Percentiles rank a stretch among this genome's conserved stretches.
phyloP scores from a whole-genome alignment of 2,329 filamentous ascomycete genomes.

The Penicillium occitanis region DNA sequence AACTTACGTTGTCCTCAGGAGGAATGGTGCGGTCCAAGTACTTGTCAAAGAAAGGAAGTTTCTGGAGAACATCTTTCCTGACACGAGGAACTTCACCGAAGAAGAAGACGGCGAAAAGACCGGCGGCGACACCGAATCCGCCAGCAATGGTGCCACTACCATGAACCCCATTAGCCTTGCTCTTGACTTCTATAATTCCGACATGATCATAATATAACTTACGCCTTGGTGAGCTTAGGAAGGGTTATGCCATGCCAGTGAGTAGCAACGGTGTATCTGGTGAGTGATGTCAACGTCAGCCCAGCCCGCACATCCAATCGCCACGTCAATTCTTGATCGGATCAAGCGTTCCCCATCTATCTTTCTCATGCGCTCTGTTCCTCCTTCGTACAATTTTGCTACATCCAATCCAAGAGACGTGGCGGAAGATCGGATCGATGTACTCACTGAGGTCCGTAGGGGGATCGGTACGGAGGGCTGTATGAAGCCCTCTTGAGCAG shows the following conservation, averaged over 20 bases:
- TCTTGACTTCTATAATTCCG: neutral
- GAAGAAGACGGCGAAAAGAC: slow-evolving; percentile 63
- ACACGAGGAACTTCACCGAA: slow-evolving; percentile 64
- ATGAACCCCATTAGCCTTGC: neutral
- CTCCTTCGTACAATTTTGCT: neutral
- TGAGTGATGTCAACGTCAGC: slow-evolving; percentile 12
- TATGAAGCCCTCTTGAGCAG: slow-evolving; percentile 20
- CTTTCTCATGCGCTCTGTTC: too few species aligned
- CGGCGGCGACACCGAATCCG: slow-evolving; percentile 58
- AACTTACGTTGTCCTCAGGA: slow-evolving; percentile 61
- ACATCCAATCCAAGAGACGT: neutral
- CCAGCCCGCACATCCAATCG: neutral
- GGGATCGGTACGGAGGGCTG: slow-evolving; percentile 18
- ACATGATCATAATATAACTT: neutral
- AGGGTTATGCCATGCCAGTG: slow-evolving; percentile 53
- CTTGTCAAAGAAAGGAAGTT: slow-evolving; percentile 58
- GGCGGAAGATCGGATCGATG: neutral
- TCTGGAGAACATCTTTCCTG: slow-evolving; percentile 61
- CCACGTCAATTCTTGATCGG: neutral
- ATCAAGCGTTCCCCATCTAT: neutral
- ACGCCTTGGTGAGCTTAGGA: slow-evolving; percentile 31
- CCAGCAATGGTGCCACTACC: slow-evolving; percentile 50
- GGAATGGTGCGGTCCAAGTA: slow-evolving; percentile 60
- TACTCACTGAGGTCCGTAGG: slow-evolving; percentile 22
- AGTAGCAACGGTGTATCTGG: slow-evolving; percentile 51